Evolutionary conservation across 768 basidiomycete species (phyloP), one percentile per base, ranked within the genome.

Genomic region (Termitomyces heimii): DNA sequence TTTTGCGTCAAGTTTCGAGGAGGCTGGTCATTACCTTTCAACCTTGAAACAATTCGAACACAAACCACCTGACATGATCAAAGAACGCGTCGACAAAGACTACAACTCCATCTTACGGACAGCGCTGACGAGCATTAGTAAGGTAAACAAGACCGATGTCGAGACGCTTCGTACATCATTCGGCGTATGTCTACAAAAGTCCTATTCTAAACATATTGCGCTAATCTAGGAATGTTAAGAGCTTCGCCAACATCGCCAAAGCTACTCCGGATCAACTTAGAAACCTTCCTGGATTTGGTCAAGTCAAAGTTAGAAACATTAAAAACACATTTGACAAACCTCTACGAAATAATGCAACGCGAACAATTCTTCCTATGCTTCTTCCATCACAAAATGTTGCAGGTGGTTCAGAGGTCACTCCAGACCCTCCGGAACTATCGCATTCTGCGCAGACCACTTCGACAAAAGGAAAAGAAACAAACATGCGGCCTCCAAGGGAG

Each of bases 141-240:
- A 91, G 63, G 92, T 99, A 60, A 98, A 98, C 73, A 97, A 96
- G 77, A 98, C 96, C 4, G 97, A 99, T 65, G 93, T 95, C 1
- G 86, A 92, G 71, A 98, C 96, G 4, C 76, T 99, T 42, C 83
- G 91, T 22, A 87, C 88, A 2, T 88, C 92, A n/a, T 87, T 95
- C 63, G 95, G 94, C 35, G 96, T 98, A 74, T 87, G 77, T 31
- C 26, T 22, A 12, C n/a, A 10, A 37, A 52, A 28, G 18, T 26
- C 22, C 43, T 22, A 13, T 26, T 31, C 37, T 53, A 40, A 45
- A 60, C n/a, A n/a, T 16, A 22, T 29, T 12, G 32, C n/a, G 28
- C 39, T 54, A 13, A 45, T 54, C 14, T 32, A 5, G 22, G 3
- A 5, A 49, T 31, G 53, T 45, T 18, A 22, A 98, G 95, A 94